Base-by-base conservation (phyloP, 768 basidiomycete species). In the Tricholoma sp. region DNA sequence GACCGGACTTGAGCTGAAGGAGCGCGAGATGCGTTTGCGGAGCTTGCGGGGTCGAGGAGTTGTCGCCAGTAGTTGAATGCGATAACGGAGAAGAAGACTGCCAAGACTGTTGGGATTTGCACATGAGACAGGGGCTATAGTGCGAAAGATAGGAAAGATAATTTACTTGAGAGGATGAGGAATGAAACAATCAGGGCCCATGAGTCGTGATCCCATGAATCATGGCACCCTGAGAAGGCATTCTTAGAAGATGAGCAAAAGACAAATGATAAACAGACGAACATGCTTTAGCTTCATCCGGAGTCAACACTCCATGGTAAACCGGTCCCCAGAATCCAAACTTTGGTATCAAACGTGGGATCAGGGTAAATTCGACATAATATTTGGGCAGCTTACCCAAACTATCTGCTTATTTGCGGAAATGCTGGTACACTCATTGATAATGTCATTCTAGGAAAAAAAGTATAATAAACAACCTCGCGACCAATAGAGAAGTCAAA, bases 1-100 rank as follows among this genome's bases (percentile, higher is more conserved):
- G 66, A 67, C 31, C 75, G 76, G 34, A 62, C 61, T 63, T 71
- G 75, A 56, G 68, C 68, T 56, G 73, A 58, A 60, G 84, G 79
- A 11, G 76, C 74, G 41, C 83, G 83, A 11, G 71, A 64, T 41
- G 76, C 62, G 66, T 86, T 85, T 53, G 72, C 79, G 37, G 76
- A 69, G 60, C 81, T 82, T 3, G 79, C 69, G 1, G 91, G 91
- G 68, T 91, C 86, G 32, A 85, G 78, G 1, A 84, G 66, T 71
- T 94, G 91, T 21, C 86, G 85, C 66, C 88, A 84, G 74, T 85
- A 94, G 12, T 79, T 76, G 67, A 87, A 88, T 2, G 85, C 81
- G 62, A 89, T 63, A 50, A 78, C 60, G n/a, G 81, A 79, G 76
- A 91, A 90, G 58, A 92, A 67, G 35, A 75, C 61, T 45, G 79